Conservation (phyloP, 805 yeast genomes). For the Pichia cephalocereana region DNA sequence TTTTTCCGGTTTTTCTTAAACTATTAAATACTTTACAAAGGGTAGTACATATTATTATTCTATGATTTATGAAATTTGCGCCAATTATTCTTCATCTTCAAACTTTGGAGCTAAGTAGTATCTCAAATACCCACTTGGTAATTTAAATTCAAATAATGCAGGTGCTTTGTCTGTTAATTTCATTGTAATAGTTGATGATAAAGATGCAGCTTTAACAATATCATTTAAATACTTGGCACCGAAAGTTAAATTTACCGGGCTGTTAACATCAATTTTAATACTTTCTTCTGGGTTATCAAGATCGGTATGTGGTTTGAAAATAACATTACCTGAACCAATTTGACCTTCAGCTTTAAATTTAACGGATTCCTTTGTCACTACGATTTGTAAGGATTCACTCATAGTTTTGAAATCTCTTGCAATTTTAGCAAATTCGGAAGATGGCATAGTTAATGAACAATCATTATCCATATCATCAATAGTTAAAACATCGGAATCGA, state of each 20-base stretch:
- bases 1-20: not conserved
- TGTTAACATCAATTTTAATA: slow-evolving; percentile 67
- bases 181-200: slow-evolving; percentile 69
- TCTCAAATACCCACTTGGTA: slow-evolving; percentile 87
- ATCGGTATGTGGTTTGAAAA: slow-evolving; percentile 75
- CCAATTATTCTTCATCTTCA: slow-evolving; percentile 68
- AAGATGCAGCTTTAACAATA: slow-evolving; percentile 82
- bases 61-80: not conserved
- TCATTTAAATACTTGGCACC: slow-evolving; percentile 87
- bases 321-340: slow-evolving; percentile 78
- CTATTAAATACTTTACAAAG: not conserved
- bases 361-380: slow-evolving; percentile 86
- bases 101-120: slow-evolving; percentile 97
- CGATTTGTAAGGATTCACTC: slow-evolving; percentile 78
- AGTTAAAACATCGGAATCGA: slow-evolving; percentile 87
- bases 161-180: slow-evolving; percentile 89
- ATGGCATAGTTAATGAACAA: slow-evolving; percentile 78
- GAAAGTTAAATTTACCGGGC: slow-evolving; percentile 81
- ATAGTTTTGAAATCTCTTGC: slow-evolving; percentile 81
- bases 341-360: slow-evolving; percentile 89
- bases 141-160: slow-evolving; percentile 84
- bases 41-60: not conserved
- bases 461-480: slow-evolving; percentile 93
- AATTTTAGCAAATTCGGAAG: slow-evolving; percentile 79
- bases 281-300: slow-evolving; percentile 72